Evolutionary conservation across 345 rosid species (phyloP).

Genomic region (Hibiscus trionum): DNA sequence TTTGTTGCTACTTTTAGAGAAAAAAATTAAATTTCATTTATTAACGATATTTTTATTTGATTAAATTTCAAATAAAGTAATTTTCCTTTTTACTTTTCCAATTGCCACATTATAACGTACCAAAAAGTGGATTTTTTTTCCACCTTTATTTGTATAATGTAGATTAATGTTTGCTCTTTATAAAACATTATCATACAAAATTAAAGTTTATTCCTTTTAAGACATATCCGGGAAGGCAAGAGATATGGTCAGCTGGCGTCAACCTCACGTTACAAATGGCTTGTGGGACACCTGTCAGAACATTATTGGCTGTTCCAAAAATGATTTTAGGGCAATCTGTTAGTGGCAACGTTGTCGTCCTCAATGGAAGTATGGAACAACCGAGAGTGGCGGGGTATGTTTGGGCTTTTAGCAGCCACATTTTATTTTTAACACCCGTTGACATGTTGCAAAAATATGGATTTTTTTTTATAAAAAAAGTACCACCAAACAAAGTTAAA

Average conservation of each 20-base stretch:
- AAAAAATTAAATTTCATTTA: too few species aligned
- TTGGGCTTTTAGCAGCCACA: constrained; percentile 27
- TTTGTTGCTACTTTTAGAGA: neutral
- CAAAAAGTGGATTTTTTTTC: neutral
- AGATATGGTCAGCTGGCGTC: constrained; percentile 34
- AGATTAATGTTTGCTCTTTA: constrained; percentile 1
- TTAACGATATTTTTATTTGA: too few species aligned
- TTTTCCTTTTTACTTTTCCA: too few species aligned
- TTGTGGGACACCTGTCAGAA: constrained; percentile 4
- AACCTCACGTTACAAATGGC: constrained; percentile 16
- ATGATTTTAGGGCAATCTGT: neutral
- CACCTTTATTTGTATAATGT: neutral
- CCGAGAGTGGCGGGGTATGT: constrained; percentile 47
- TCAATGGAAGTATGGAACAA: constrained; percentile 7
- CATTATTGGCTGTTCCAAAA: neutral
- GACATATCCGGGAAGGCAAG: neutral
- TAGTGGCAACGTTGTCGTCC: constrained; percentile 16
- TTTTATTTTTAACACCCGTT: constrained; percentile 22
- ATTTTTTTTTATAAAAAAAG: too few species aligned
- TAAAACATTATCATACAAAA: neutral
- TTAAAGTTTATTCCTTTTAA: neutral
- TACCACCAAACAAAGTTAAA: too few species aligned
- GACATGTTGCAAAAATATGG: constrained; percentile 16
- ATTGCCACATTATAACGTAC: neutral
- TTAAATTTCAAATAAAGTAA: too few species aligned